Percentiles rank a stretch among this genome's conserved stretches.
phyloP scores from a whole-genome alignment of 1,139 yeast species.

The Pneumocystis carinii region DNA sequence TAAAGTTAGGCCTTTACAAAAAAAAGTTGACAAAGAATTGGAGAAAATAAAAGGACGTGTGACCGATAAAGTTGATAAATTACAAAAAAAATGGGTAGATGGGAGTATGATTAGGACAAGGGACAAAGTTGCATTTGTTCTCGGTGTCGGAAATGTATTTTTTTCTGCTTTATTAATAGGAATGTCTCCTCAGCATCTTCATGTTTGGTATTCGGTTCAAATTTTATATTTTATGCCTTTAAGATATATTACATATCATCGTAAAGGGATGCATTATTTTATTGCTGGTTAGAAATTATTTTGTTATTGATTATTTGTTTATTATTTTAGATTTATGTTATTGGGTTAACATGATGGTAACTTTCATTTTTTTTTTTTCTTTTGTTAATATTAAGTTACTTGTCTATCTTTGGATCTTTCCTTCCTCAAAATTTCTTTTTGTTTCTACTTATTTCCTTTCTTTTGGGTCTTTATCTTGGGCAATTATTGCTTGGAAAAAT shows the following conservation, averaged over 20 bases:
- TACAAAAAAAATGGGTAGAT: slow-evolving; percentile 41
- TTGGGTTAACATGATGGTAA: slow-evolving; percentile 53
- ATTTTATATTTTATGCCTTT: slow-evolving; percentile 63
- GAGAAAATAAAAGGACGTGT: slow-evolving; percentile 22
- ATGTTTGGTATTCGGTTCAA: slow-evolving; percentile 53
- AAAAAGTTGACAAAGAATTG: slow-evolving; percentile 19
- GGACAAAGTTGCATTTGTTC: slow-evolving; percentile 70
- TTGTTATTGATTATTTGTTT: neutral
- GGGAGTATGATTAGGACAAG: slow-evolving; percentile 35
- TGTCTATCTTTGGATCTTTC: slow-evolving; percentile 68
- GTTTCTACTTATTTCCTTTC: slow-evolving; percentile 74
- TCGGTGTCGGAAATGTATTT: slow-evolving; percentile 55
- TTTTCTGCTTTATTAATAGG: slow-evolving; percentile 67
- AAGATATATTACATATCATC: slow-evolving; percentile 68
- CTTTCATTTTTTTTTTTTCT: neutral
- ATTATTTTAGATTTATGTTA: slow-evolving; percentile 47
- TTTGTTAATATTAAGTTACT: slow-evolving; percentile 26
- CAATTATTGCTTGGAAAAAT: slow-evolving; percentile 92
- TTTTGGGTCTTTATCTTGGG: slow-evolving; percentile 81
- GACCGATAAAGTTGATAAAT: slow-evolving; percentile 32
- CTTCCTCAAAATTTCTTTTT: slow-evolving; percentile 55
- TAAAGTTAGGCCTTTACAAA: neutral
- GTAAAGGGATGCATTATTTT: slow-evolving; percentile 65
- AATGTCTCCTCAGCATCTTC: slow-evolving; percentile 59
- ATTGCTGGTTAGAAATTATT: slow-evolving; percentile 39